Conservation (phyloP, 1,284 basidiomycete genomes). For the Athelia sp. region DNA sequence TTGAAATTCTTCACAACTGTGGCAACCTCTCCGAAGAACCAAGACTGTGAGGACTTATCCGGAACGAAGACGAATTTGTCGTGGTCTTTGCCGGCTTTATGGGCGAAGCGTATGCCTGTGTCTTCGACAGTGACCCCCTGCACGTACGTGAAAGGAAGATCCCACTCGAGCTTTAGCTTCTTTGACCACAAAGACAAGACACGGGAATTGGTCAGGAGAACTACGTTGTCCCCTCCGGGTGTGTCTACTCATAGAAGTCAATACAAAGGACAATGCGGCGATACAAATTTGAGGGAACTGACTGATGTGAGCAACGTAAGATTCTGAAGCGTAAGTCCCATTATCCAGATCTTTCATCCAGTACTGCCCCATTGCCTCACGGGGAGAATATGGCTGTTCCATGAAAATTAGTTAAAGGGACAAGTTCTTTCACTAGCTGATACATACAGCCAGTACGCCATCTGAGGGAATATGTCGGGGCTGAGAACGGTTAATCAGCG, state of each 20-base stretch:
- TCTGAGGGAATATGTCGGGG: constrained; percentile 87
- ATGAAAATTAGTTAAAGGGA: constrained; percentile 6
- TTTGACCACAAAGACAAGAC: constrained; percentile 86
- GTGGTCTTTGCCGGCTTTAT: constrained; percentile 66
- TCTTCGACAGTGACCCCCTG: constrained; percentile 87
- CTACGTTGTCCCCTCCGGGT: constrained; percentile 78
- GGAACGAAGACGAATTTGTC: constrained; percentile 76
- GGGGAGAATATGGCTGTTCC: constrained; percentile 81
- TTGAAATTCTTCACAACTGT: constrained; percentile 73
- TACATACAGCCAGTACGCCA: constrained; percentile 70
- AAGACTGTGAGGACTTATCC: constrained; percentile 66
- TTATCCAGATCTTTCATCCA: constrained; percentile 95
- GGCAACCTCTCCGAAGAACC: constrained; percentile 75
- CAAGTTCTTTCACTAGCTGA: not conserved
- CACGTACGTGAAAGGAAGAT: constrained; percentile 84
- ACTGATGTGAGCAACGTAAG: constrained; percentile 92
- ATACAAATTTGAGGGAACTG: constrained; percentile 18
- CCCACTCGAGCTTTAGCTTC: constrained; percentile 87
- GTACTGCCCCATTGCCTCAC: constrained; percentile 92
- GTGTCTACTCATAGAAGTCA: constrained; percentile 42
- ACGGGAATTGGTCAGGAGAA: constrained; percentile 75
- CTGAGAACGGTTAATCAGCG: constrained; percentile 25
- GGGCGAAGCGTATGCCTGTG: constrained; percentile 82
- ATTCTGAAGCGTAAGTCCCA: constrained; percentile 79
- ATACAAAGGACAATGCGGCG: not conserved